Evolutionary conservation across 2,329 filamentous ascomycete genomes (phyloP).

Genomic region (Bipolaris bicolor): DNA sequence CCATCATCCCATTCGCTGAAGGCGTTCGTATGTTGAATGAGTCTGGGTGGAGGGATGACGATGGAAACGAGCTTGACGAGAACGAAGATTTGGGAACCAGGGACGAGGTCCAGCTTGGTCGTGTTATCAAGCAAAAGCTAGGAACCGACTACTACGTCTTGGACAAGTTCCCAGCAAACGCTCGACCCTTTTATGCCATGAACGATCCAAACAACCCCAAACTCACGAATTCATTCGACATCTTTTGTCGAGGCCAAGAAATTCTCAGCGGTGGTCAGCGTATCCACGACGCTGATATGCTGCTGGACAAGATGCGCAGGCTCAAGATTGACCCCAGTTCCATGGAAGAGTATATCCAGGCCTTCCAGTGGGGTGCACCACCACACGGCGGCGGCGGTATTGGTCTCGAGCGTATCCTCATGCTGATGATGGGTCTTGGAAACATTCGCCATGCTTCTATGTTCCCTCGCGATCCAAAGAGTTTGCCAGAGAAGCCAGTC

Average conservation of each 20-base stretch:
- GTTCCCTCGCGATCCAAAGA: slow-evolving; percentile 88
- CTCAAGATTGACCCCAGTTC: slow-evolving; percentile 77
- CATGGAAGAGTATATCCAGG: slow-evolving; percentile 90
- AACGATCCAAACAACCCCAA: slow-evolving; percentile 73
- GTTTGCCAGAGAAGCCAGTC: slow-evolving; percentile 72
- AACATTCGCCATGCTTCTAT: slow-evolving; percentile 89
- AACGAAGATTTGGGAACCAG: slow-evolving; percentile 83
- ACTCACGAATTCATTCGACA: slow-evolving; percentile 91
- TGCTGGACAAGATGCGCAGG: slow-evolving; percentile 78
- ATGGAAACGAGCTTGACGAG: slow-evolving; percentile 72
- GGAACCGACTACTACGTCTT: slow-evolving; percentile 91
- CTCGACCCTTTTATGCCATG: slow-evolving; percentile 91
- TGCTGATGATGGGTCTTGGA: slow-evolving; percentile 82
- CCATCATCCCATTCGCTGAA: slow-evolving; percentile 78
- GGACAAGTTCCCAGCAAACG: slow-evolving; percentile 87
- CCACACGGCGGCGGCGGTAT: slow-evolving; percentile 91
- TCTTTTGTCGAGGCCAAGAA: slow-evolving; percentile 91
- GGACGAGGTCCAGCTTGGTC: slow-evolving; percentile 84
- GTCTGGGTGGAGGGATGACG: slow-evolving; percentile 76
- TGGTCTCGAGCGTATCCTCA: slow-evolving; percentile 85
- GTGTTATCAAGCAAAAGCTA: slow-evolving; percentile 84
- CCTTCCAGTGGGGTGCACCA: slow-evolving; percentile 85
- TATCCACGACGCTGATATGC: slow-evolving; percentile 78
- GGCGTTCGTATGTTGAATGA: slow-evolving; percentile 81
- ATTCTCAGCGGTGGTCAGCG: slow-evolving; percentile 92